A percentile compares a stretch with the other conserved stretches of the same genome.
These are phyloP conservation scores for Clarireedia homoeocarpa DNA, from an alignment of 2,329 filamentous ascomycete genomes.

Conservation along the genomic window DNA sequence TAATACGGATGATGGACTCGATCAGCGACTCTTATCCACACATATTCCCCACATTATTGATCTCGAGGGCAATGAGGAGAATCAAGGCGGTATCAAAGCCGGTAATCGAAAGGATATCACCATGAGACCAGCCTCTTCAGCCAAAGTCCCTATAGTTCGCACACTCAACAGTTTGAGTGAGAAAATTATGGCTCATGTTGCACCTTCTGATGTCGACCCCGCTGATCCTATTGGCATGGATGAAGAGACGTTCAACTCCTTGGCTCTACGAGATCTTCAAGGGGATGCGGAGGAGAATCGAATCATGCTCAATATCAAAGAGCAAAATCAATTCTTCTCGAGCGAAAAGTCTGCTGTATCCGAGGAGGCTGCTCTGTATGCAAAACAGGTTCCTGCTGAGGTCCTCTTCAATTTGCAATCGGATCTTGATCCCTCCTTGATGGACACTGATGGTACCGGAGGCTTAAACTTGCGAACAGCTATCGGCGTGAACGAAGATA, in stretches of 20 bases:
- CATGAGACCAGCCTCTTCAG: constrained; percentile 68
- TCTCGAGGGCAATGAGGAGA: constrained; percentile 88
- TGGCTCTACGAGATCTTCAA: constrained; percentile 73
- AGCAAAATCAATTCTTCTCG: constrained; percentile 78
- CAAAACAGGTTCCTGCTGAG: constrained; percentile 60
- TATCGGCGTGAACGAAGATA: constrained; percentile 64
- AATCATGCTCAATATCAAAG: constrained; percentile 78
- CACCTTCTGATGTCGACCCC: constrained; percentile 65
- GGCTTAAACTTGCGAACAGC: constrained; percentile 53
- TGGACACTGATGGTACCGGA: constrained; percentile 40
- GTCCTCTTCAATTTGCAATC: constrained; percentile 57
- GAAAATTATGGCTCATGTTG: constrained; percentile 85
- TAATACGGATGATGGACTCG: constrained; percentile 51
- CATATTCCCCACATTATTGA: constrained; percentile 86
- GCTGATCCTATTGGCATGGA: constrained; percentile 59
- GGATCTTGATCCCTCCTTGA: constrained; percentile 45
- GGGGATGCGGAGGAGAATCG: constrained; percentile 66
- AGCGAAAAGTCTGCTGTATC: constrained; percentile 38
- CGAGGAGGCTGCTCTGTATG: constrained; percentile 42
- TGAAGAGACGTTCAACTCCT: constrained; percentile 64
- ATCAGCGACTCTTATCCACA: constrained; percentile 48
- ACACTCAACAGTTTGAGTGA: constrained; percentile 86
- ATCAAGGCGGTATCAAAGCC: constrained; percentile 71
- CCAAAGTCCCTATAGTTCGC: constrained; percentile 81
- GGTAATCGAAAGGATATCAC: constrained; percentile 86